These are phyloP conservation scores for Copromyces sp. DNA, from an alignment of 495 filamentous ascomycete genomes.

Conservation along the genomic window DNA sequence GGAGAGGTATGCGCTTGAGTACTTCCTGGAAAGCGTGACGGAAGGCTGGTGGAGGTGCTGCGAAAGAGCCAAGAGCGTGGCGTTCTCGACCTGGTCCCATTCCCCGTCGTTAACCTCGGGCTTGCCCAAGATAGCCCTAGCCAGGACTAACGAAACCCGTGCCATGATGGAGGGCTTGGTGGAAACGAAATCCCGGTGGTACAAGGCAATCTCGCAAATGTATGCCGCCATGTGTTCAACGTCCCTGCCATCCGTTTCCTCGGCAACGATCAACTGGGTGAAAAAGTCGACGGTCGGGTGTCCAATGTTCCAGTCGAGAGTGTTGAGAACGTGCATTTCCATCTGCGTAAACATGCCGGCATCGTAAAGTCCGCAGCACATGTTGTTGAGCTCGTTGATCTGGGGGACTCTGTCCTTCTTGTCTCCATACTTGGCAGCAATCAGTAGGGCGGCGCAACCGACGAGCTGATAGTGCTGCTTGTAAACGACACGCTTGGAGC, in stretches of 20 bases:
- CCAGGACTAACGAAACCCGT: conserved; percentile 72
- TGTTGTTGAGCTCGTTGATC: conserved; percentile 90
- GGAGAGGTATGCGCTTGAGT: conserved; percentile 70
- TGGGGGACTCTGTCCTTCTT: conserved; percentile 94
- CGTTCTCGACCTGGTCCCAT: conserved; percentile 76
- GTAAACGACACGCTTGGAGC: conserved; percentile 95
- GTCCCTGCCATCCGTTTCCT: conserved; percentile 69
- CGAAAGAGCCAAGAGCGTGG: conserved; percentile 68
- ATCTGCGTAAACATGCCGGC: conserved; percentile 99
- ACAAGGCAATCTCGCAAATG: conserved; percentile 86
- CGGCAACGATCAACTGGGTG: conserved; percentile 59
- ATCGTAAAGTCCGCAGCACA: conserved; percentile 98
- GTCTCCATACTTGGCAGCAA: conserved; percentile 97
- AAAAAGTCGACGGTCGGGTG: conserved; percentile 94
- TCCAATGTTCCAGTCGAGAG: conserved; percentile 91
- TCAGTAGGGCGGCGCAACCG: conserved; percentile 89
- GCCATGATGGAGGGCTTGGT: conserved; percentile 84
- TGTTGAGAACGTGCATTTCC: conserved; percentile 99
- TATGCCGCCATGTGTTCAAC: conserved; percentile 92
- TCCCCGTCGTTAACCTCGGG: conserved; percentile 62
- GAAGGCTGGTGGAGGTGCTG: conserved; percentile 84
- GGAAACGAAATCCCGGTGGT: conserved; percentile 92
- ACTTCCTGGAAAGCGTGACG: conserved; percentile 76
- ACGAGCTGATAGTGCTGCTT: conserved; percentile 98
- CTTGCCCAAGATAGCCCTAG: conserved; percentile 74